A percentile compares a stretch with the other conserved stretches of the same genome.
Evolutionary conservation across 2,329 filamentous ascomycete genomes (phyloP).

Genomic region (Beauveria bassiana): DNA sequence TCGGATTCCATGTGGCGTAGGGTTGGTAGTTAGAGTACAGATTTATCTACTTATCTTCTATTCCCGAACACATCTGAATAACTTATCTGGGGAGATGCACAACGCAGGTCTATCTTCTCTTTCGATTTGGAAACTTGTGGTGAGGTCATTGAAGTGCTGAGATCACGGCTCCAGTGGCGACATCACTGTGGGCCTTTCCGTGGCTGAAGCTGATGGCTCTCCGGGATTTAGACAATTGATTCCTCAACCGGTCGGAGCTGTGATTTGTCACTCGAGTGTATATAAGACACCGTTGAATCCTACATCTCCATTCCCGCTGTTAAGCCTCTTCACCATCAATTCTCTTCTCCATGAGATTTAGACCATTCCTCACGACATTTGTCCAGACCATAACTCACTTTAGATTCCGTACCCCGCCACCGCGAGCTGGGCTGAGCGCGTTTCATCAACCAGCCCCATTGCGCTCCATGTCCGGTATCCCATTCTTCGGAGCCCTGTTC

Average conservation of each 20-base stretch:
- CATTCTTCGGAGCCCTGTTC: slow-evolving; percentile 73
- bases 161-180: background rate
- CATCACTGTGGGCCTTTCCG: slow-evolving; percentile 1
- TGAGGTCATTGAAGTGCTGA: background rate
- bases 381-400: slow-evolving; percentile 39
- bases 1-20: background rate
- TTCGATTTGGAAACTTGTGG: background rate
- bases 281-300: background rate
- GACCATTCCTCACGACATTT: slow-evolving; percentile 38
- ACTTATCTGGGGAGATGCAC: too few species aligned
- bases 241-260: slow-evolving; percentile 1
- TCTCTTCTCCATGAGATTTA: slow-evolving; percentile 40
- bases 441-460: slow-evolving; percentile 21
- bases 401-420: slow-evolving; percentile 23
- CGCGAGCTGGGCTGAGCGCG: slow-evolving; percentile 11
- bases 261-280: slow-evolving; percentile 9
- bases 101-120: too few species aligned
- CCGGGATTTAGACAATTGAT: background rate
- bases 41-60: background rate
- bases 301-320: background rate
- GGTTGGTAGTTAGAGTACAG: too few species aligned
- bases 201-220: background rate
- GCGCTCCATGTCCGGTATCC: slow-evolving; percentile 66
- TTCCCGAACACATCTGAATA: background rate
- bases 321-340: background rate